These are phyloP conservation scores for Colletotrichum trifolii DNA, from an alignment of 2,329 filamentous ascomycete genomes.

Conservation along the genomic window DNA sequence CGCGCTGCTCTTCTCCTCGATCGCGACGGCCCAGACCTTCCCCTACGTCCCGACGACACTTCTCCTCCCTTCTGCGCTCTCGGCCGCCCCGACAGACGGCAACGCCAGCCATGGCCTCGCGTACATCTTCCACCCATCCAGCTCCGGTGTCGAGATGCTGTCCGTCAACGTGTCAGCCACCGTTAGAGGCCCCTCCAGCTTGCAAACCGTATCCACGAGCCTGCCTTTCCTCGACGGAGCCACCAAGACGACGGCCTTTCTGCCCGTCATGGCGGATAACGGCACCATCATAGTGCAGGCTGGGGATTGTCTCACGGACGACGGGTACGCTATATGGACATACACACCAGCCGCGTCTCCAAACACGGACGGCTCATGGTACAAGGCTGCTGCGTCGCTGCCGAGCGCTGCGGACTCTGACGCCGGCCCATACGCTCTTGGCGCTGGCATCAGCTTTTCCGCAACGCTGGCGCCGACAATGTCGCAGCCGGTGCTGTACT, in stretches of 20 bases:
- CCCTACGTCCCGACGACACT: conserved; percentile 85
- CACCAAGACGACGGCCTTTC: conserved; percentile 67
- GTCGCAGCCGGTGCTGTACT: conserved; percentile 70
- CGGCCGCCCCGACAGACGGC: conserved; percentile 48
- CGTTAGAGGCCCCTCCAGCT: conserved; percentile 58
- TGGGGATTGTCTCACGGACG: conserved; percentile 73
- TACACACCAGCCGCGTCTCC: conserved; percentile 61
- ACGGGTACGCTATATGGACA: conserved; percentile 72
- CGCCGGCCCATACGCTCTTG: conserved; percentile 61
- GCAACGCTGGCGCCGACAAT: conserved; percentile 64
- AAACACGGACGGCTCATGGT: conserved; percentile 56
- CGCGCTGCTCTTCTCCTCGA: conserved; percentile 28
- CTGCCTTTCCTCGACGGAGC: conserved; percentile 71
- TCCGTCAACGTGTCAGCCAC: conserved; percentile 73
- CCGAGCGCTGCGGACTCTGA: conserved; percentile 37
- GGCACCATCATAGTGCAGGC: conserved; percentile 80
- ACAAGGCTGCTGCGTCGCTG: conserved; percentile 43
- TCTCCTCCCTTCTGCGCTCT: conserved; percentile 63
- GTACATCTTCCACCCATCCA: conserved; percentile 75
- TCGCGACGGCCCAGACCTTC: conserved; percentile 55
- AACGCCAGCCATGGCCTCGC: conserved; percentile 59
- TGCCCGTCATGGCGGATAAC: conserved; percentile 72
- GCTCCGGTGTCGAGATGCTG: conserved; percentile 62
- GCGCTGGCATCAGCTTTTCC: conserved; percentile 74
- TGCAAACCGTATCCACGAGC: conserved; percentile 63